These are phyloP conservation scores for Trichoderma orchidacearum DNA, from an alignment of 495 filamentous ascomycete species.

Conservation along the genomic window DNA sequence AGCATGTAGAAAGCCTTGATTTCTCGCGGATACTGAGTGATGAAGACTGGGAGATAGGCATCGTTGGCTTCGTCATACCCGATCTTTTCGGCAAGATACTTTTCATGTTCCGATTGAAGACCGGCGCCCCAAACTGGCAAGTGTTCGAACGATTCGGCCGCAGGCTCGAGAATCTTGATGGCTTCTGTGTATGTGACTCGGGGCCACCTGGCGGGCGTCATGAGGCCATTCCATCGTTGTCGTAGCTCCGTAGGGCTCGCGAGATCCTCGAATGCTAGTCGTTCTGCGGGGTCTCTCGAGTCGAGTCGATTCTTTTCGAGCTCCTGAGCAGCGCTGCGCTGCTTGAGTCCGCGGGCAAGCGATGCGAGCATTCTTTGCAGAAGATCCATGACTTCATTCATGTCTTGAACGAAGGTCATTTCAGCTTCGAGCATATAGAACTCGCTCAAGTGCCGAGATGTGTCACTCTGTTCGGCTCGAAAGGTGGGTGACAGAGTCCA, in stretches of 20 bases:
- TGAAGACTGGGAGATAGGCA: conserved; percentile 56
- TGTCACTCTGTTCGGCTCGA: conserved; percentile 88
- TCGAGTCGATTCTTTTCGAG: conserved; percentile 21
- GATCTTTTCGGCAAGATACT: conserved; percentile 61
- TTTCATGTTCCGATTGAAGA: conserved; percentile 87
- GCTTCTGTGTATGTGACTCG: conserved; percentile 78
- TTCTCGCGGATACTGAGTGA: conserved; percentile 76
- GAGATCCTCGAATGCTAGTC: conserved; percentile 5
- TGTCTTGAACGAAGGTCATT: conserved; percentile 56
- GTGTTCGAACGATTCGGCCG: conserved; percentile 49
- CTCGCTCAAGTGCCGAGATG: conserved; percentile 85
- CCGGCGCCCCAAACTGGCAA: conserved; percentile 57
- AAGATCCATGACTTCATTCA: conserved; percentile 58
- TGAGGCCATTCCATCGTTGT: conserved; percentile 58
- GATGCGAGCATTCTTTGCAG: conserved; percentile 64
- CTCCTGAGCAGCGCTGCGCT: conserved; percentile 47
- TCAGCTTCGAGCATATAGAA: conserved; percentile 99
- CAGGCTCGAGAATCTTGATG: conserved; percentile 50
- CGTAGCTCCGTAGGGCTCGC: conserved; percentile 33
- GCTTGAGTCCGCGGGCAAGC: conserved; percentile 39
- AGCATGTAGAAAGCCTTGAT: conserved; percentile 98
- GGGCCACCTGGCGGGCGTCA: conserved; percentile 44
- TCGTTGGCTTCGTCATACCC: conserved; percentile 33
- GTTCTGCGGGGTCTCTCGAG: neutral
- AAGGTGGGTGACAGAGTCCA: conserved; percentile 94